phyloP scores from a whole-genome alignment of 306 rosid species.

The Senna tora region DNA sequence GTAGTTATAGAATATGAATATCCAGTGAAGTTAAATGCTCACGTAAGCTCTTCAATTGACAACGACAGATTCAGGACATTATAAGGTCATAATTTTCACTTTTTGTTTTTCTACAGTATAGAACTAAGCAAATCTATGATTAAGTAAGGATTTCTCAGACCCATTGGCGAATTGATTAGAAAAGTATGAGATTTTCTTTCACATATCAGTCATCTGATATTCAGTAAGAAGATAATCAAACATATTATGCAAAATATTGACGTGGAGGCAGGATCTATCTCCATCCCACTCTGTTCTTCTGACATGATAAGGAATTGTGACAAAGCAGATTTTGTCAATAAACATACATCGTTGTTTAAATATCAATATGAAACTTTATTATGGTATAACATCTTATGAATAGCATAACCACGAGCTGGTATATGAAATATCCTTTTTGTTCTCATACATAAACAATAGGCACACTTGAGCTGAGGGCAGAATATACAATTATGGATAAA shows the following conservation, averaged over 20 bases:
- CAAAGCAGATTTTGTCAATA: neutral
- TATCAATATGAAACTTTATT: constrained; percentile 6
- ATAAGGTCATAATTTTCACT: neutral
- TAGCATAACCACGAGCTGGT: neutral
- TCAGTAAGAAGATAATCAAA: neutral
- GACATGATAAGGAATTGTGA: constrained; percentile 1
- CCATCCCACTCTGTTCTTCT: neutral
- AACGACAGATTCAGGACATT: no score
- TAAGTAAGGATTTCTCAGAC: neutral
- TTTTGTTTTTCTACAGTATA: neutral
- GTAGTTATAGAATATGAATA: neutral
- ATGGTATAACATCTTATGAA: neutral
- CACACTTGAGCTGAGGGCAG: constrained; percentile 23
- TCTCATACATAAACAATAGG: neutral
- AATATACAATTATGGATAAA: constrained; percentile 35
- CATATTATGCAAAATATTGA: constrained; percentile 25
- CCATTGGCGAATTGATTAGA: neutral
- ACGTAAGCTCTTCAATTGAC: no score
- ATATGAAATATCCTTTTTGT: neutral
- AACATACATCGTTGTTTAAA: constrained; percentile 20
- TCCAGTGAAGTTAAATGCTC: no score
- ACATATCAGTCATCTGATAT: constrained; percentile 9
- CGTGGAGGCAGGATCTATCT: constrained; percentile 17
- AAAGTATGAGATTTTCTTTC: constrained; percentile 4
- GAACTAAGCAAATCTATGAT: constrained; percentile 3